Conservation (phyloP, 305 asterid genomes). For the Coffea humblotiana region DNA sequence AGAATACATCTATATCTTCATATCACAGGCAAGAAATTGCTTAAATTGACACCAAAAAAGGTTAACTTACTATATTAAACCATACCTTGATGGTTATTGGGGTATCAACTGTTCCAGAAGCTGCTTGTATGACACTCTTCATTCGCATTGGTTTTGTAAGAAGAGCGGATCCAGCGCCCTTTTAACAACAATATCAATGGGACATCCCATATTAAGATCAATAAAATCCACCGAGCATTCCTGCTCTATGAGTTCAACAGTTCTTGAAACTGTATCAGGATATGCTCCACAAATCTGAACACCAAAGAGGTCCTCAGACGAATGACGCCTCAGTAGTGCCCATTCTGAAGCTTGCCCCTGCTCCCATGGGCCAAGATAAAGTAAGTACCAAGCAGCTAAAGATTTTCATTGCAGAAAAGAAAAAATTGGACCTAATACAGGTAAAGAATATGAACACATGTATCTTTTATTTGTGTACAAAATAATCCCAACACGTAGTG, state of each 20-base stretch:
- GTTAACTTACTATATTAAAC: not conserved
- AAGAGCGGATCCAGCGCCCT: slow-evolving; percentile 95
- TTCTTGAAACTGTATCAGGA: slow-evolving; percentile 87
- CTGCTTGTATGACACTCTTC: slow-evolving; percentile 80
- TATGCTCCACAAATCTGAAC: slow-evolving; percentile 94
- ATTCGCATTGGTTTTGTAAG: slow-evolving; percentile 79
- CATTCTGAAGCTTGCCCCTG: slow-evolving; percentile 99
- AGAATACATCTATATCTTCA: not conserved
- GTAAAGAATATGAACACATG: not conserved
- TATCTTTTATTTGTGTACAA: not conserved
- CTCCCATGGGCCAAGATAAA: not conserved
- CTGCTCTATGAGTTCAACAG: slow-evolving; percentile 90
- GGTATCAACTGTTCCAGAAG: slow-evolving; percentile 57
- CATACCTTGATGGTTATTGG: slow-evolving; percentile 84
- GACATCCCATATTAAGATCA: slow-evolving; percentile 97
- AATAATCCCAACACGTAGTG: not conserved
- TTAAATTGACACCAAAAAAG: not conserved
- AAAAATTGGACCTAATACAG: not conserved
- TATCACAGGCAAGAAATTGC: not conserved
- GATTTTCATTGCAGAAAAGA: not conserved
- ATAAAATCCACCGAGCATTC: slow-evolving; percentile 87
- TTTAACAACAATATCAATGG: slow-evolving; percentile 84
- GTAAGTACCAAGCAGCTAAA: not conserved
- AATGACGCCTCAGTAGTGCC: slow-evolving; percentile 95
- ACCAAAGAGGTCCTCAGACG: slow-evolving; percentile 83